A percentile compares a stretch with the other conserved stretches of the same genome.
These are phyloP conservation scores for Symbiodinium natans DNA, from an alignment of 73 alveolate genomes.

Conservation along the genomic window DNA sequence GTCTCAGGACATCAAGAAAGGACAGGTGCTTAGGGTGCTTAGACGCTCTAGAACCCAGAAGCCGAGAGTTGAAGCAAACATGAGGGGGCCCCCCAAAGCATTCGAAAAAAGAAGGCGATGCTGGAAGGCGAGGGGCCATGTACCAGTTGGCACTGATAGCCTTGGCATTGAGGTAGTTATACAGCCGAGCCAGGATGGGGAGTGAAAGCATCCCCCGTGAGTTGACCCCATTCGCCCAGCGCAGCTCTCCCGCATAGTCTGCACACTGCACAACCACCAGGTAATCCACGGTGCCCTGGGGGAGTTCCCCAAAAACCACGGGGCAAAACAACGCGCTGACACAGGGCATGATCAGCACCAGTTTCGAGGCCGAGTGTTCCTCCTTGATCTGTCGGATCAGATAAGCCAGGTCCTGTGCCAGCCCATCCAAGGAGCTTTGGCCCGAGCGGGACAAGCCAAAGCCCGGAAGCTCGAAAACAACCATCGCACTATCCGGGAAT, in stretches of 20 bases:
- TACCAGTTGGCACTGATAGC: constrained; percentile 27
- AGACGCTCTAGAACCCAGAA: too few species aligned
- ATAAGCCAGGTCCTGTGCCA: background rate
- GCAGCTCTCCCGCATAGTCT: background rate
- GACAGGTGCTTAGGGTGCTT: too few species aligned
- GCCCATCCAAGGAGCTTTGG: background rate
- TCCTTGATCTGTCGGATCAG: background rate
- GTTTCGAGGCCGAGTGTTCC: background rate
- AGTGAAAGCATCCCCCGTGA: constrained; percentile 5
- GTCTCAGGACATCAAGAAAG: too few species aligned
- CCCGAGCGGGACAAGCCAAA: constrained; percentile 13
- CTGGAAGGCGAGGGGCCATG: too few species aligned
- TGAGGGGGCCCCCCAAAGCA: too few species aligned
- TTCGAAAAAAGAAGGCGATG: too few species aligned
- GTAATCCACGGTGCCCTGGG: background rate
- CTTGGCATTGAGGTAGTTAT: constrained; percentile 38
- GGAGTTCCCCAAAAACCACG: background rate
- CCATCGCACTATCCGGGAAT: background rate
- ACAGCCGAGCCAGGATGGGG: background rate
- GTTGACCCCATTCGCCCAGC: constrained; percentile 26
- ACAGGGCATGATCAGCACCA: constrained; percentile 1
- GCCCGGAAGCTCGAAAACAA: constrained; percentile 28
- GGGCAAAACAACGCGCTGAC: constrained; percentile 22
- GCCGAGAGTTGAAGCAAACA: too few species aligned
- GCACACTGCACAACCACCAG: constrained; percentile 41